Evolutionary conservation across 352 stramenopile species (phyloP), one percentile per base, ranked within the genome.

Genomic region (Globisporangium cystogenes): DNA sequence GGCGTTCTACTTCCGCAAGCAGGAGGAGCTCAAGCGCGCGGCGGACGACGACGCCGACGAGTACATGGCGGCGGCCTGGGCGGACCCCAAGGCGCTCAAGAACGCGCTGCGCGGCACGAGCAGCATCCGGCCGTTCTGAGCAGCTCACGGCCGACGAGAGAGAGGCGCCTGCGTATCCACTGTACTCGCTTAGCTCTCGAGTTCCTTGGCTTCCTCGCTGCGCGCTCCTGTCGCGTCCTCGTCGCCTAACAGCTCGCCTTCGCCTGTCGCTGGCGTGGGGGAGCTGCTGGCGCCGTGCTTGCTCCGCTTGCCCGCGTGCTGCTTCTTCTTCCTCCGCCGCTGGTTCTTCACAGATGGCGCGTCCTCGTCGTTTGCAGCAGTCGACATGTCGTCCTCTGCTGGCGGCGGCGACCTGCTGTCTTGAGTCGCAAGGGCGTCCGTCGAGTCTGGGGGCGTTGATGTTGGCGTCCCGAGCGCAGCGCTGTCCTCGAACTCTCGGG

Each of bases 11-110:
- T 95, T 92, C 49, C 91, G 91, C 59, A 93, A 94, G 60, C 84
- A 97, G 55, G 82, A 96, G 54, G 82, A 96, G 55, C 50, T 90
- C 50, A 93, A 97, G 59, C 68, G 82, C 23, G 72, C 82, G 0
- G 85, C 84, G 0, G 79, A 97, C 26, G 75, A 91, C 40, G 86
- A 98, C 49, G 88, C 96, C 20, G 95, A 98, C 60, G 95, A 98
- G 56, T 99, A 98, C 69, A 87, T 98, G 62, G 73, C 85, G 54
- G 95, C 85, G 23, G 67, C 80, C 35, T 99, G 95, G 96, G 95
- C 95, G 1, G 90, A 98, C 72, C 86, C 95, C 1, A 96, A 90
- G 59, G 82, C 90, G 50, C 85, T 99, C 55, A 97, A 98, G 68
- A 95, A 94, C 42, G 79, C 74, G 36, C 71, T 98, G n/a, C 85